A percentile compares a stretch with the other conserved stretches of the same genome.
Conservation (phyloP, 257 asterid species). For the Craterostigma plantagineum region DNA sequence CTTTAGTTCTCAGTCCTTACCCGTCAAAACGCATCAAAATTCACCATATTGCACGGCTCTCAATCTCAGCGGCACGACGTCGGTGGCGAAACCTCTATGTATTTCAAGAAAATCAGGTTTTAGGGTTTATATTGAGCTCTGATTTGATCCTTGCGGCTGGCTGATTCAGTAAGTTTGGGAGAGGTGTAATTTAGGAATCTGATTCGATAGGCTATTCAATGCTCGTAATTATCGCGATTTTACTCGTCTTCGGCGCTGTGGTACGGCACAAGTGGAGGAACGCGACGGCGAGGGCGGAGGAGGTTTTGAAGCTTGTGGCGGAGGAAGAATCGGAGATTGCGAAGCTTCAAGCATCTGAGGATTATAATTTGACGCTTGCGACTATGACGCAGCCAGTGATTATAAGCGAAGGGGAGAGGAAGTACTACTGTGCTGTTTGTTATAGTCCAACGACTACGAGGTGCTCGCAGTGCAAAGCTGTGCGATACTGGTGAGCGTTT, state of each 20-base stretch:
- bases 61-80: too few relatives aligned
- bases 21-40: too few relatives aligned
- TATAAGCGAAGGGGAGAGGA: conserved; percentile 15
- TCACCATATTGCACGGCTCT: too few relatives aligned
- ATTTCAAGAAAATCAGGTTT: conserved; percentile 19
- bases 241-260: conserved; percentile 25
- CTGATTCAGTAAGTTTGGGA: conserved; percentile 5
- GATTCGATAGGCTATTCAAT: conserved; percentile 8
- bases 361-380: conserved; percentile 12
- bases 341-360: conserved; percentile 19
- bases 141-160: conserved; percentile 31
- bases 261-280: conserved; percentile 33
- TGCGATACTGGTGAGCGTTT: conserved; percentile 35
- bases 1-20: too few relatives aligned
- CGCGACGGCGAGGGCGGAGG: conserved; percentile 37
- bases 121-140: conserved; percentile 26
- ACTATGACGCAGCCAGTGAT: conserved; percentile 5
- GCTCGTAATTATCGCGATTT: conserved; percentile 27
- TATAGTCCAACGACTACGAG: conserved; percentile 33
- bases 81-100: conserved; percentile 20
- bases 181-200: not conserved
- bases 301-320: conserved; percentile 30
- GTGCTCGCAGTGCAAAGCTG: conserved; percentile 42
- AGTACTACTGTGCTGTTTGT: conserved; percentile 28
- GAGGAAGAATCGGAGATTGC: conserved; percentile 24